Base-by-base conservation (phyloP, 2,329 filamentous ascomycete species). In the Hansfordia pulvinata region DNA sequence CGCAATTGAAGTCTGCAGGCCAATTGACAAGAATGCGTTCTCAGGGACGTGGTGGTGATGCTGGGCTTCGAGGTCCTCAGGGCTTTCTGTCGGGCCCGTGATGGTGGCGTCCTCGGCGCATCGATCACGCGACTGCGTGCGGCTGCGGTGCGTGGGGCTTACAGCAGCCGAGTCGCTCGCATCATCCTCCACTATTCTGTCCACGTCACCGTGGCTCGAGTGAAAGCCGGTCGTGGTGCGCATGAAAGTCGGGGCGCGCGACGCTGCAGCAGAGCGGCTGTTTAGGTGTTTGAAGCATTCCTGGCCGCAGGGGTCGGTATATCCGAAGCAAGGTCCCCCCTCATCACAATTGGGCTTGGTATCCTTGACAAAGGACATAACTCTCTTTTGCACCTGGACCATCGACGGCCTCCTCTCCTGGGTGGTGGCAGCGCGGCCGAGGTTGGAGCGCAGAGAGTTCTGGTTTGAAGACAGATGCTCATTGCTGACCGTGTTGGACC, bases 31-130 rank as follows among this genome's bases (percentile, higher is more conserved):
- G 50, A 94, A 98, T 5, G 83, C 84, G 44, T 96, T 96, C 34
- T 82, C 76, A 0, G 88, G 83, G 3, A 96, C 88, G 49, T 98
- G 90, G 52, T 98, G 88, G 44, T 98, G 88, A 44, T 94, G 84
- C 33, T 60, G 60, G 5, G 56, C 55, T 32, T 68, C 63, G 5
- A 54, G n/a, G 27, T 69, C 64, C 2, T 48, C 52, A 8, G 53
- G 49, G 12, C 49, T 47, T 10, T 41, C 33, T n/a, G n/a, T n/a
- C n/a, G n/a, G n/a, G n/a, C n/a, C n/a, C n/a, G n/a, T n/a, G n/a
- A n/a, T n/a, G n/a, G n/a, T n/a, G 10, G 36, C 35, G 16, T 38
- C 35, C 3, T 43, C 36, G 4, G 49, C 36, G 8, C 42, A 31
- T 21, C 46, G 41, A 17, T 26, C 35, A 21, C 30, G 40, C 3